Base-by-base conservation (phyloP, 805 yeast genomes). In the Kuraishia molischiana region DNA sequence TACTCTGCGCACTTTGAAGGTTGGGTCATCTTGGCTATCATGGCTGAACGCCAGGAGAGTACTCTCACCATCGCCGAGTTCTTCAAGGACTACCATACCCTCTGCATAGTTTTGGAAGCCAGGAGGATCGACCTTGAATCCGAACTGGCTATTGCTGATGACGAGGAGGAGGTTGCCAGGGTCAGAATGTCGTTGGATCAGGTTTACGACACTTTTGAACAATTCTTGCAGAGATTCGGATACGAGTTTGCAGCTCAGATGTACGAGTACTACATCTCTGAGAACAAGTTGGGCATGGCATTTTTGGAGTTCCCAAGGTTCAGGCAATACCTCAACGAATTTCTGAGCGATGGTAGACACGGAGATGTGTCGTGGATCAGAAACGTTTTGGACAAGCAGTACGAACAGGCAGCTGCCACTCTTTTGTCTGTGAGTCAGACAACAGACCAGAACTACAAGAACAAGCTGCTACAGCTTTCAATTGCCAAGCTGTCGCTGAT, bases 311-410 rank as follows among this genome's bases (percentile, higher is more conserved):
- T 79, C 51, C 71, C 74, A 6, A 64, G 69, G 21, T 74, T 74
- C 47, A 62, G 68, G 20, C 53, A 56, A 1, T 70, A 59, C 44
- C 56, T 85, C 37, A 60, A 68, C 20, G 54, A 58, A 43, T 87
- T 77, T 50, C 69, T 87, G 41, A 46, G 54, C 2, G 57, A 61
- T 37, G 52, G 61, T 20, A 49, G 58, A 2, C 71, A 73, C 28
- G 66, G 74, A 4, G 59, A 67, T 30, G 69, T 84, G 36, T 69
- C 85, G 2, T 87, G 95, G 95, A 78, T 86, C 17, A 68, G 74
- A 39, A 71, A 79, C 40, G 54, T 85, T 11, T 53, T 74, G 24
- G 73, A 66, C 43, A 64, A 63, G 3, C 62, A 75, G 8, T 82
- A 67, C 50, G 44, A 37, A 4, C 50, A 56, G 2, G 90, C 87